Evolutionary conservation across 805 yeast genomes (phyloP).

Genomic region (Yamadazyma scolyti): DNA sequence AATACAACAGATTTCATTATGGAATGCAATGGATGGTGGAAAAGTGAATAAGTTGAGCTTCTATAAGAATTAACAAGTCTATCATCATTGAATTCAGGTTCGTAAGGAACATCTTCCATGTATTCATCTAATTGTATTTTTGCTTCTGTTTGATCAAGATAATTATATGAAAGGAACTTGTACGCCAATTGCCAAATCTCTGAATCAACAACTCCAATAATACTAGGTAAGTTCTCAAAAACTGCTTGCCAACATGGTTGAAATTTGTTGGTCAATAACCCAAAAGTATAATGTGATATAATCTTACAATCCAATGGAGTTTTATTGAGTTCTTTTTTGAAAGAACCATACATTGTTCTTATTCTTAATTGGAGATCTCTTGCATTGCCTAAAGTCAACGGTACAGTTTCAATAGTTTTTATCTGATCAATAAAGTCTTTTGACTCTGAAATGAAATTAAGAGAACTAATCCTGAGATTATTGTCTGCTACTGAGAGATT

Average conservation of each 20-base stretch:
- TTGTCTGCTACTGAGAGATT: conserved; percentile 8
- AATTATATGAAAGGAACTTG: conserved; percentile 25
- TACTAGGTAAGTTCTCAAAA: conserved; percentile 51
- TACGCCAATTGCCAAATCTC: conserved; percentile 55
- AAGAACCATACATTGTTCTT: conserved; percentile 52
- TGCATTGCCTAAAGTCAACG: conserved; percentile 62
- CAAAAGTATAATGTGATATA: conserved; percentile 43
- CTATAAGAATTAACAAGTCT: conserved; percentile 25
- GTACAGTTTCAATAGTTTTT: conserved; percentile 64
- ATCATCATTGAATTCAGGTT: conserved; percentile 38
- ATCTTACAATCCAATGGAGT: conserved; percentile 14
- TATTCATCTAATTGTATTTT: conserved; percentile 8
- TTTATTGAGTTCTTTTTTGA: conserved; percentile 15
- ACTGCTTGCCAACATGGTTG: conserved; percentile 86
- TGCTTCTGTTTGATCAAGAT: conserved; percentile 11
- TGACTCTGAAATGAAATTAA: conserved; percentile 43
- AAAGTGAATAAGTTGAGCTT: too few species aligned
- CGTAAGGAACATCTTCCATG: conserved; percentile 1
- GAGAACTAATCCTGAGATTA: conserved; percentile 44
- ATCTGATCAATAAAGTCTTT: conserved; percentile 48
- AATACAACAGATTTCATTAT: conserved; percentile 34
- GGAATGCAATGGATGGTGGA: conserved; percentile 32
- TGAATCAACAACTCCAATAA: conserved; percentile 27
- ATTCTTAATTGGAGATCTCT: conserved; percentile 73
- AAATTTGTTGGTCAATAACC: conserved; percentile 69